Evolutionary conservation across 192 early-diverging fungal genomes (phyloP).

Genomic region (Umbelopsis isabellina): DNA sequence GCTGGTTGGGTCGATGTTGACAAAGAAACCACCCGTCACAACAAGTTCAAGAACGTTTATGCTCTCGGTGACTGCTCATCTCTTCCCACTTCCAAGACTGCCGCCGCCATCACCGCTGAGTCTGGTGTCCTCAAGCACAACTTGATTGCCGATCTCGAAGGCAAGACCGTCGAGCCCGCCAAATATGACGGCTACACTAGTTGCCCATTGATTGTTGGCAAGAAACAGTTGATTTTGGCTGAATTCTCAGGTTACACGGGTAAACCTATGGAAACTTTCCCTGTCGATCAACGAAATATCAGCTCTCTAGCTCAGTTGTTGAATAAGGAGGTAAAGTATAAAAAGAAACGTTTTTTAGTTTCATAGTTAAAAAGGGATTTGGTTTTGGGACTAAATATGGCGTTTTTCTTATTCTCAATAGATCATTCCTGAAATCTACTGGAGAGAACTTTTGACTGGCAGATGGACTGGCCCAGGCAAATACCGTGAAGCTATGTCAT

Average conservation of each 20-base stretch:
- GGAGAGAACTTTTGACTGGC: slow-evolving; percentile 80
- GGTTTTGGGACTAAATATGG: not conserved
- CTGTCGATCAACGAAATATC: slow-evolving; percentile 79
- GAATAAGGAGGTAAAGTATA: slow-evolving; percentile 64
- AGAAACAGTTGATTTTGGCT: slow-evolving; percentile 80
- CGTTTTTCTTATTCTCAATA: slow-evolving; percentile 22
- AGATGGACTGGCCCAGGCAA: slow-evolving; percentile 73
- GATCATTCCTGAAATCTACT: slow-evolving; percentile 80
- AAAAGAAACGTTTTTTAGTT: not conserved
- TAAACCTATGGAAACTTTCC: slow-evolving; percentile 79
- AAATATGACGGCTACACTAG: slow-evolving; percentile 85
- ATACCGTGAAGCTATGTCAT: slow-evolving; percentile 57
- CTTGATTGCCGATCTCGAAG: slow-evolving; percentile 63
- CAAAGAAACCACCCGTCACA: slow-evolving; percentile 80
- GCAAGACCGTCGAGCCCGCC: slow-evolving; percentile 48
- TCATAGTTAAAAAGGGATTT: slow-evolving; percentile 8
- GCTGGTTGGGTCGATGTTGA: slow-evolving; percentile 84
- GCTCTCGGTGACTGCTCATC: slow-evolving; percentile 83
- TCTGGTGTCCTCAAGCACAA: slow-evolving; percentile 77
- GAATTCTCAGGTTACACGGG: slow-evolving; percentile 84
- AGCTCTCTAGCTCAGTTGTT: slow-evolving; percentile 69
- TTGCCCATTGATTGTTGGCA: slow-evolving; percentile 82
- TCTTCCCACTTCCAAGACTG: slow-evolving; percentile 90
- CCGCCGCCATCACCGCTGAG: slow-evolving; percentile 84
- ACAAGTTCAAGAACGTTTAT: slow-evolving; percentile 76